Evolutionary conservation across 352 stramenopile species (phyloP), one percentile per base, ranked within the genome.

Genomic region (Pythium inflatum): DNA sequence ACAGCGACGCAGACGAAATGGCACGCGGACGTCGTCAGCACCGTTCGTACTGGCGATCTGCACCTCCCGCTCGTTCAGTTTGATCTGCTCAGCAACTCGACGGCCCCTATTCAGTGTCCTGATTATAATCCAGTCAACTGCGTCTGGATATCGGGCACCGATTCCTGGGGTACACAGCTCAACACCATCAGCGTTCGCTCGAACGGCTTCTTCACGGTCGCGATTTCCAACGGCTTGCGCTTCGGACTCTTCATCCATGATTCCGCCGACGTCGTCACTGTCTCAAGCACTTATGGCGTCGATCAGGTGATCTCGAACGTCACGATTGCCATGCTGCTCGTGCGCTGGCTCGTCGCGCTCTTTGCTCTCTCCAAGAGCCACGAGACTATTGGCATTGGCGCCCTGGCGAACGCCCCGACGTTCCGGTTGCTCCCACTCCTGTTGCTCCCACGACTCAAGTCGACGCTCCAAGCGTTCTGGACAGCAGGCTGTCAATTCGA

Each of bases 401-500:
- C 64, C 11, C 24, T 79, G 5, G 25, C 68, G 5, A 71, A 54
- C 25, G n/a, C 56, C 13, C n/a, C 31, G 22, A 72, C 68, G 8
- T 77, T 77, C 49, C 78, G 79, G 34, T 49, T 87, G 56, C 55
- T 83, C 13, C 75, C 79, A 0, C 65, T 87, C n/a, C 24, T 81
- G 45, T 36, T 87, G 36, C 53, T 86, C 2, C 73, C 79, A 0
- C 57, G 76, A 0, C 72, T 87, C 3, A 85, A 83, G 38, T 71
- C 75, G 2, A 77, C 66, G 5, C 54, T 83, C 13, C 62, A 76
- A 18, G 76, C 53, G 1, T 85, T 87, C 51, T 86, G 63, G 62
- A 78, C 68, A 2, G 60, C 70, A n/a, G 79, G 75, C 0, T 78
- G 70, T 43, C 24, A 69, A 36, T 86, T 85, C 45, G 75, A 89